Percentiles rank a stretch among this genome's conserved stretches.
These are phyloP conservation scores for Skeletonema costatum DNA, from an alignment of 108 stramenopile species.

Conservation along the genomic window DNA sequence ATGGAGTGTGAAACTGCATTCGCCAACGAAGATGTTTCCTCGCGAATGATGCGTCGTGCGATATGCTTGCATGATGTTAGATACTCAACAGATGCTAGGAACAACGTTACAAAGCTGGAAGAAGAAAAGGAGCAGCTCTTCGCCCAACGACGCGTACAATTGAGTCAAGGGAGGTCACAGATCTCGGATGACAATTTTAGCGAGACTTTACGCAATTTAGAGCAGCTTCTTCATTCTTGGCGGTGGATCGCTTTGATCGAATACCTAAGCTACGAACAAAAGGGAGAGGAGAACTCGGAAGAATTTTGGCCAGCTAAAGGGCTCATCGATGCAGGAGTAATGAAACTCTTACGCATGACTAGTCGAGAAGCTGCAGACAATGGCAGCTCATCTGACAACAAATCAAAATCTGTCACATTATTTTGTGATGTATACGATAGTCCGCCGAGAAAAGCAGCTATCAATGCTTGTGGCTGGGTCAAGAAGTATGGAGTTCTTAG, in stretches of 20 bases:
- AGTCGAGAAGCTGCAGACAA: constrained; percentile 43
- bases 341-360: constrained; percentile 55
- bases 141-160: constrained; percentile 9
- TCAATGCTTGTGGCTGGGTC: constrained; percentile 72
- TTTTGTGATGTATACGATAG: constrained; percentile 69
- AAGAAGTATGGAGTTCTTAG: constrained; percentile 48
- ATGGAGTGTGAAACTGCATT: constrained; percentile 33
- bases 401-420: constrained; percentile 54
- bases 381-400: constrained; percentile 36
- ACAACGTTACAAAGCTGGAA: constrained; percentile 63
- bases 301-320: constrained; percentile 51
- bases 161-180: not conserved
- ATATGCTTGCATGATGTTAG: constrained; percentile 44
- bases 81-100: constrained; percentile 66
- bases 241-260: constrained; percentile 82
- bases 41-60: constrained; percentile 78
- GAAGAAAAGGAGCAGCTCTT: constrained; percentile 45
- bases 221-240: constrained; percentile 70
- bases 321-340: constrained; percentile 66
- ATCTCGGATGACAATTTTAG: constrained; percentile 12
- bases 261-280: constrained; percentile 43
- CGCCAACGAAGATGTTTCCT: constrained; percentile 66
- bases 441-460: constrained; percentile 52
- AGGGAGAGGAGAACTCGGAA: constrained; percentile 35
- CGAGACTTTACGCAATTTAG: constrained; percentile 9